A percentile compares a stretch with the other conserved stretches of the same genome.
Conservation (phyloP, 306 rosid species). For the Inga leiocalycina region DNA sequence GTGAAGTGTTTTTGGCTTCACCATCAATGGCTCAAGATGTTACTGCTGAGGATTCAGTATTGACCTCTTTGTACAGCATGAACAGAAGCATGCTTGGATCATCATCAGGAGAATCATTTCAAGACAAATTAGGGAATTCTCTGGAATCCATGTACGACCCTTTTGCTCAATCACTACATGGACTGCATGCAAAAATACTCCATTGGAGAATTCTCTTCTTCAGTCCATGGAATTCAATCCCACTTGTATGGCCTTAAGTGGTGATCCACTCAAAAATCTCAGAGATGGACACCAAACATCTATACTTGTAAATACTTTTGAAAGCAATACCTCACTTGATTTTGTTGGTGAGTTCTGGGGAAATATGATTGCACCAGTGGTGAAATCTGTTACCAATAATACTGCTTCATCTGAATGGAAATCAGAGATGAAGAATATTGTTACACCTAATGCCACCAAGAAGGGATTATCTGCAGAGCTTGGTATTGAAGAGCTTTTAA, state of each 20-base stretch:
- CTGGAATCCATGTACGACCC: not conserved
- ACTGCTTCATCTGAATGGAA: slow-evolving; percentile 41
- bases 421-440: slow-evolving; percentile 45
- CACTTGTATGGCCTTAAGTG: slow-evolving; percentile 11
- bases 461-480: slow-evolving; percentile 73
- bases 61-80: slow-evolving; percentile 29
- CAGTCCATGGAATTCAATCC: slow-evolving; percentile 47
- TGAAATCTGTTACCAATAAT: slow-evolving; percentile 18
- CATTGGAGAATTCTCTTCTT: slow-evolving; percentile 43
- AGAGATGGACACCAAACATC: slow-evolving; percentile 42
- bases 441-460: slow-evolving; percentile 19
- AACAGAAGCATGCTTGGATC: not conserved
- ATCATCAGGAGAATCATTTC: slow-evolving; percentile 7
- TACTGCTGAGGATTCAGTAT: slow-evolving; percentile 33
- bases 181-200: not conserved
- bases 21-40: slow-evolving; percentile 40
- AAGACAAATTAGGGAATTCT: slow-evolving; percentile 3
- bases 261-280: not conserved
- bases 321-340: not conserved
- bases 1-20: slow-evolving; percentile 57
- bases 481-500: slow-evolving; percentile 69
- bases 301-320: slow-evolving; percentile 14
- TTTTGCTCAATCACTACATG: not conserved
- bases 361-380: slow-evolving; percentile 26
- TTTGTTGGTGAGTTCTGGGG: not conserved